These are phyloP conservation scores for Metarhizium brunneum DNA, from an alignment of 2,329 filamentous ascomycete species.

Conservation along the genomic window DNA sequence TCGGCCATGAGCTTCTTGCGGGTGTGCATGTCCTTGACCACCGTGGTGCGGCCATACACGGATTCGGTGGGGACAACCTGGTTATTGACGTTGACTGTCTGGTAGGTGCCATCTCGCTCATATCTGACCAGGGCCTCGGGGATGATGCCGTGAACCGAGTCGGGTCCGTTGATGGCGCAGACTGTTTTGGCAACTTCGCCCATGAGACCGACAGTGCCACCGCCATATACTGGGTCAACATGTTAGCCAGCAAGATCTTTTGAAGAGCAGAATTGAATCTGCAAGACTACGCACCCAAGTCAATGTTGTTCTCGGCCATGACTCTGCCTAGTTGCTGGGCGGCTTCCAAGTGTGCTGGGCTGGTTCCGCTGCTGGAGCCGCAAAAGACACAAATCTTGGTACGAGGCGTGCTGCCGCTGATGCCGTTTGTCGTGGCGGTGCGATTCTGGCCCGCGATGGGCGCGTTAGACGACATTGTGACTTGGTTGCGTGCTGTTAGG, in stretches of 20 bases:
- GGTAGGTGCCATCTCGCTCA: conserved; percentile 58
- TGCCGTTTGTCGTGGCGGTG: conserved; percentile 12
- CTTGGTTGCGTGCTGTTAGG: background rate
- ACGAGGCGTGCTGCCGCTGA: conserved; percentile 20
- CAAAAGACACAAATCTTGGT: conserved; percentile 91
- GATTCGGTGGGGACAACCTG: conserved; percentile 53
- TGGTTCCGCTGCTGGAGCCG: conserved; percentile 67
- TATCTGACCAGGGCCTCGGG: conserved; percentile 73
- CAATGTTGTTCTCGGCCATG: conserved; percentile 69
- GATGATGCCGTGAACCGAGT: conserved; percentile 86
- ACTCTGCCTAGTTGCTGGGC: conserved; percentile 64
- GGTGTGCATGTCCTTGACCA: conserved; percentile 93
- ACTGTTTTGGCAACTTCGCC: conserved; percentile 84
- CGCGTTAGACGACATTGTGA: conserved; percentile 7
- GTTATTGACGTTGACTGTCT: conserved; percentile 32
- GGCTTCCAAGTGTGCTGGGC: conserved; percentile 65
- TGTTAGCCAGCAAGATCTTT: background rate
- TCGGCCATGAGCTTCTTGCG: conserved; percentile 90
- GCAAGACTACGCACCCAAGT: conserved; percentile 45
- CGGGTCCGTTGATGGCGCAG: conserved; percentile 70
- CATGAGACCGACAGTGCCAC: conserved; percentile 92
- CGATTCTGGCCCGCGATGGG: conserved; percentile 14
- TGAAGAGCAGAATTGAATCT: background rate
- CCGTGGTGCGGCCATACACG: conserved; percentile 73
- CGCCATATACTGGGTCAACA: conserved; percentile 67